Percentiles rank a stretch among this genome's conserved stretches.
Evolutionary conservation across 192 early-diverging fungal genomes (phyloP).

Genomic region (Funneliformis mosseae): DNA sequence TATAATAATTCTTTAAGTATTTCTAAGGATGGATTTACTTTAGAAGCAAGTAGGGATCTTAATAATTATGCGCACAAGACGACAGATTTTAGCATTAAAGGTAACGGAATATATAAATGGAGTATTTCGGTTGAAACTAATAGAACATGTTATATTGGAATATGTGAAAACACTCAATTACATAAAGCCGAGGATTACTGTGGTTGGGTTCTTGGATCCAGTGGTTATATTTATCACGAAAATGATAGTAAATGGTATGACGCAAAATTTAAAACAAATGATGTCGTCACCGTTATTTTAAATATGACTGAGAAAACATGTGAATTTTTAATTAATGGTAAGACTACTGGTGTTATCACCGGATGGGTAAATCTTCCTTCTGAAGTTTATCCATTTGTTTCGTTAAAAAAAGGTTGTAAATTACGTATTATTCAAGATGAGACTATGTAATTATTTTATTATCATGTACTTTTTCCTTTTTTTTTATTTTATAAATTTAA

Average conservation of each 20-base stretch:
- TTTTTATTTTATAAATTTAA: no score
- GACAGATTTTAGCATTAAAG: background rate
- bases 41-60: background rate
- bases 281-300: conserved; percentile 25
- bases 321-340: conserved; percentile 19
- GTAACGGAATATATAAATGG: conserved; percentile 25
- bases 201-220: background rate
- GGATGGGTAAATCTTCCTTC: conserved; percentile 13
- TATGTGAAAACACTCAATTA: conserved; percentile 11
- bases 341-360: background rate
- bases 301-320: conserved; percentile 31
- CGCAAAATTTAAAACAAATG: background rate
- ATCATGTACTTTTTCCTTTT: no score
- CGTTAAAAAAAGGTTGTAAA: background rate
- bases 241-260: conserved; percentile 16
- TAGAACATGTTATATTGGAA: background rate
- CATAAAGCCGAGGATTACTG: background rate
- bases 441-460: no score
- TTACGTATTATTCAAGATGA: no score
- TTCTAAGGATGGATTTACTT: background rate
- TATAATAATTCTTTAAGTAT: background rate
- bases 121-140: background rate
- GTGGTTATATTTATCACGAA: conserved; percentile 4
- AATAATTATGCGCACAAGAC: background rate
- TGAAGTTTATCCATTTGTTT: conserved; percentile 22